Percentiles rank a stretch among this genome's conserved stretches.
phyloP scores from a whole-genome alignment of 2,329 filamentous ascomycete genomes.

The Cladophialophora carrionii region DNA sequence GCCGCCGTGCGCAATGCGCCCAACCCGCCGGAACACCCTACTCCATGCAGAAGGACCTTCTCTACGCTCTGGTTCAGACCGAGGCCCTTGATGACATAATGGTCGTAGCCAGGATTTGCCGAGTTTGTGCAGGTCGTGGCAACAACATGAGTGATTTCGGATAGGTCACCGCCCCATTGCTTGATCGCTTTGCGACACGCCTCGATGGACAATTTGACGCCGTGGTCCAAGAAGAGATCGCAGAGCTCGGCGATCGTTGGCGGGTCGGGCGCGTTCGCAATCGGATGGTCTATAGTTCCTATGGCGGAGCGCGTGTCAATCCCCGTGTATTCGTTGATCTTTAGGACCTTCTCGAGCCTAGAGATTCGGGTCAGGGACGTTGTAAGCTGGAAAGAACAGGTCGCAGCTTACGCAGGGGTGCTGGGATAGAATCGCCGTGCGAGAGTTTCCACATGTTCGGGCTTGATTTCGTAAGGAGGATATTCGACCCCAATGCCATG shows the following conservation, averaged over 20 bases:
- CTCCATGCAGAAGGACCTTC: constrained; percentile 67
- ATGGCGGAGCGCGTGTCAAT: constrained; percentile 67
- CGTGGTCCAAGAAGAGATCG: constrained; percentile 40
- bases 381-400: background rate
- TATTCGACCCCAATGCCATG: constrained; percentile 64
- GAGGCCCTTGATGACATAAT: constrained; percentile 63
- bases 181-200: constrained; percentile 41
- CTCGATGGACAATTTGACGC: constrained; percentile 41
- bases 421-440: constrained; percentile 63
- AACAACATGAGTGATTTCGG: constrained; percentile 65
- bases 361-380: constrained; percentile 2
- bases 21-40: constrained; percentile 68
- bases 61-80: constrained; percentile 63
- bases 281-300: constrained; percentile 62
- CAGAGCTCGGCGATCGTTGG: constrained; percentile 40
- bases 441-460: constrained; percentile 58
- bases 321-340: constrained; percentile 67
- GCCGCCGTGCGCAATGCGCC: constrained; percentile 66
- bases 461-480: constrained; percentile 59
- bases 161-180: constrained; percentile 40
- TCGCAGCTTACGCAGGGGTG: constrained; percentile 59
- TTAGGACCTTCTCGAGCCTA: constrained; percentile 66
- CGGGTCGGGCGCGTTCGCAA: constrained; percentile 58
- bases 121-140: constrained; percentile 71
- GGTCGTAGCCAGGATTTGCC: constrained; percentile 70